phyloP scores from a whole-genome alignment of 352 stramenopile genomes.

The Phytopythium cucurbitacearum region DNA sequence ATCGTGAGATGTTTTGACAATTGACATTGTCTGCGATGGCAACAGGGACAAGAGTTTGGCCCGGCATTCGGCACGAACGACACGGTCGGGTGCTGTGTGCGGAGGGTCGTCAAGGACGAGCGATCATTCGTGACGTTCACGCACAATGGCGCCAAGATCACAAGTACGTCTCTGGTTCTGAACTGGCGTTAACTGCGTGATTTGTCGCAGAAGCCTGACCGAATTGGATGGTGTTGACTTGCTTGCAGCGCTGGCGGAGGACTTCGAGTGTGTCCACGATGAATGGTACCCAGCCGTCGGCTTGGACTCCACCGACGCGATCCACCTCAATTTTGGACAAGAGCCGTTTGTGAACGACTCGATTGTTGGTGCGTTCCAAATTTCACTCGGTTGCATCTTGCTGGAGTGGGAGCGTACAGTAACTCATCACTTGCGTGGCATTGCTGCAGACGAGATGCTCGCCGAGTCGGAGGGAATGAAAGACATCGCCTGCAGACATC shows the following conservation, averaged over 20 bases:
- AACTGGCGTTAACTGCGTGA: neutral
- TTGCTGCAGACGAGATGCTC: constrained; percentile 16
- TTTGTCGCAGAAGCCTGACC: neutral
- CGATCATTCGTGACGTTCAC: constrained; percentile 31
- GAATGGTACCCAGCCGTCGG: constrained; percentile 27
- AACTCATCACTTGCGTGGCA: neutral
- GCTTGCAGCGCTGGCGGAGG: neutral
- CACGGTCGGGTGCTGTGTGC: constrained; percentile 25
- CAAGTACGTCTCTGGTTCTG: too few species aligned
- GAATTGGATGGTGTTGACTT: too few species aligned
- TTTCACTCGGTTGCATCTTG: neutral
- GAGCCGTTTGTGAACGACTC: constrained; percentile 27
- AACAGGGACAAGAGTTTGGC: constrained; percentile 20
- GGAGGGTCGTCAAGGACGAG: constrained; percentile 13
- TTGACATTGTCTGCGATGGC: too few species aligned
- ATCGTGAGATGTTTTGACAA: too few species aligned
- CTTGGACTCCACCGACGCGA: constrained; percentile 21
- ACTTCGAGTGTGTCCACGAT: constrained; percentile 23
- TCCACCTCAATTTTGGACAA: constrained; percentile 31
- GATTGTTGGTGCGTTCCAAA: constrained; percentile 9
- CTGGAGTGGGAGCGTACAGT: too few species aligned
- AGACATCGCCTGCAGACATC: constrained; percentile 18
- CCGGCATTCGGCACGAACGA: constrained; percentile 21
- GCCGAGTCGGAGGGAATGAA: constrained; percentile 15
- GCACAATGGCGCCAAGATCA: constrained; percentile 20